Conservation (phyloP, 1,284 basidiomycete species). For the Heterobasidion irregulare region DNA sequence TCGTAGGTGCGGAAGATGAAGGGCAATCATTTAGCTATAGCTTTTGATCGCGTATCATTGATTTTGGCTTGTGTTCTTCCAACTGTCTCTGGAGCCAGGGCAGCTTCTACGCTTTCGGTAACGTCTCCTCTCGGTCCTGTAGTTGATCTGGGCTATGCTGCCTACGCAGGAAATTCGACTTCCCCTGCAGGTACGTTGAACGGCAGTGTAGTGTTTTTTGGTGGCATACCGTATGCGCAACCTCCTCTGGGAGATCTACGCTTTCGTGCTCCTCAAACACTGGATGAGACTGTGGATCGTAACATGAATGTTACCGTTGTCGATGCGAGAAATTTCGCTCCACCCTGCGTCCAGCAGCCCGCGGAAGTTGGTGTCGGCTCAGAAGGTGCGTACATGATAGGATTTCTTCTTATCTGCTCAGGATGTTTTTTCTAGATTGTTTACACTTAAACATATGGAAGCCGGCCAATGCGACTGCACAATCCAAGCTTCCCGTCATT, state of each 20-base stretch:
- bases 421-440: conserved; percentile 26
- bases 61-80: neutral
- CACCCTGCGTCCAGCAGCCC: conserved; percentile 33
- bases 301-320: conserved; percentile 12
- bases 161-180: conserved; percentile 33
- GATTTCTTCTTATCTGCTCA: neutral
- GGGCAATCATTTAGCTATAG: neutral
- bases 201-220: conserved; percentile 32
- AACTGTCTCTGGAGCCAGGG: neutral
- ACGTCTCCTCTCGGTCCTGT: conserved; percentile 20
- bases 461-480: conserved; percentile 32
- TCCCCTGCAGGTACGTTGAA: conserved; percentile 26
- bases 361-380: conserved; percentile 32
- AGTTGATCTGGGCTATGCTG: conserved; percentile 42
- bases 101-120: neutral
- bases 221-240: conserved; percentile 48
- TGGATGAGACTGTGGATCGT: conserved; percentile 26
- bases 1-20: too few species aligned
- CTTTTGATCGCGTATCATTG: neutral
- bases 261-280: conserved; percentile 37
- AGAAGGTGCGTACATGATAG: conserved; percentile 21
- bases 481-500: conserved; percentile 35
- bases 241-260: conserved; percentile 43
- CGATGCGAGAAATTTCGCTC: conserved; percentile 35
- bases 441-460: conserved; percentile 46